Base-by-base conservation (phyloP, 148 eudicot genomes). In the Nepenthes mirabilis region DNA sequence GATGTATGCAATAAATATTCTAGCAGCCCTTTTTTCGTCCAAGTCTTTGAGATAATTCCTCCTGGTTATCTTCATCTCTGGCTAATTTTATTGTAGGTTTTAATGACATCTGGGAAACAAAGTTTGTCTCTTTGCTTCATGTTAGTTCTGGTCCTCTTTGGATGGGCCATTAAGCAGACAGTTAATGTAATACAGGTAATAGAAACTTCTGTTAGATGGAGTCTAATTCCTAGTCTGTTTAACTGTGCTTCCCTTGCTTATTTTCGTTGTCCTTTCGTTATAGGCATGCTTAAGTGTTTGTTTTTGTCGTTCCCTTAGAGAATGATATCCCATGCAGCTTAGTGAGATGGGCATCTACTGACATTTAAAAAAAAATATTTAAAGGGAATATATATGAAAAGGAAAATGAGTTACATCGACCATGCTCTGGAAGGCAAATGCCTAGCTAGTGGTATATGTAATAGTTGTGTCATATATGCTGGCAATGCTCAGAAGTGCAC, bases 131-230 rank as follows among this genome's bases (percentile, higher is more conserved):
- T 82, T 14, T 70, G 74, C 54, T 48, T 70, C 36, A 57, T 86
- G 14, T 79, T 85, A 72, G 79, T 70, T 54, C 57, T 93, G 11
- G 72, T 75, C 63, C 53, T 88, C 43, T 81, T 86, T 74, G 98
- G 96, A 58, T 86, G 96, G 87, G 80, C 72, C n/a, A 82, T 81
- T 68, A 88, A 88, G 79, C 98, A 88, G 75, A 64, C 68, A 50
- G 74, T 93, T 52, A 93, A 93, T 74, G 64, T 83, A 48, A 93
- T 93, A 73, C 98, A 88, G 96, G 97, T 88, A 81, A 34, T 47
- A 54, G 9, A 54, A 52, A 60, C 48, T 45, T 11, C 11, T 45
- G 48, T 11, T 5, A 45, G 11, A 45, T 45, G 6, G 8, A 11
- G 1, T 8, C 33, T 33, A 9, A 1, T 9, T 33, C 3, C 10